Evolutionary conservation across 106 monocot species (phyloP), one percentile per base, ranked within the genome.

Genomic region (Agapanthus africanus): DNA sequence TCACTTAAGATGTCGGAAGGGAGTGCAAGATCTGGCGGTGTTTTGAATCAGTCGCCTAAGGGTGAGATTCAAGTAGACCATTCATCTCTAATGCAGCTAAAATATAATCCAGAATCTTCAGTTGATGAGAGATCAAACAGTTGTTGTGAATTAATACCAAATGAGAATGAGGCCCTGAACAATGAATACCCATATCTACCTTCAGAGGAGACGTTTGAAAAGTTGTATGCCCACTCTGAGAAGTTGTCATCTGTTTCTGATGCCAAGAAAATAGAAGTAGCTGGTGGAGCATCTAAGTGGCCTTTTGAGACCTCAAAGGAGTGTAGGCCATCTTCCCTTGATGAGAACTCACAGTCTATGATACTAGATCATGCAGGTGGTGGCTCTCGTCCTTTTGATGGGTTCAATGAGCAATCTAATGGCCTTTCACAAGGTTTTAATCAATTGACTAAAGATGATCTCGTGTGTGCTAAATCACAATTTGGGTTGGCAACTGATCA

Each of bases 161-260:
- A 54, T 56, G 49, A 40, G 71, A 65, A 69, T 11, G 59, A 15
- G n/a, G 41, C 40, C 16, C 37, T 57, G 33, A 38, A 30, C 32
- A 67, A 19, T 60, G 62, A 54, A 28, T 65, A 36, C 26, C n/a
- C 33, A 31, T 68, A 37, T 19, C 16, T 77, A 16, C 67, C 74
- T 70, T 23, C 67, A 7, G 28, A 66, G n/a, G 72, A 76, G 71
- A 44, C 56, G 44, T 66, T 63, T 76, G 75, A 67, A 62, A 66
- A 67, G 40, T 31, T 40, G 68, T 68, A 18, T 47, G 69, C 34
- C 63, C n/a, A 47, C 37, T 69, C 41, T 32, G 34, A 61, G 32
- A 69, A 74, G 64, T 10, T 23, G 16, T 28, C 25, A 59, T 16
- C n/a, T 34, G 67, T 42, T 40, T 42, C 67, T 37, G 40, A 63